phyloP scores from a whole-genome alignment of 106 monocot genomes.

The Dioscorea zingiberensis region DNA sequence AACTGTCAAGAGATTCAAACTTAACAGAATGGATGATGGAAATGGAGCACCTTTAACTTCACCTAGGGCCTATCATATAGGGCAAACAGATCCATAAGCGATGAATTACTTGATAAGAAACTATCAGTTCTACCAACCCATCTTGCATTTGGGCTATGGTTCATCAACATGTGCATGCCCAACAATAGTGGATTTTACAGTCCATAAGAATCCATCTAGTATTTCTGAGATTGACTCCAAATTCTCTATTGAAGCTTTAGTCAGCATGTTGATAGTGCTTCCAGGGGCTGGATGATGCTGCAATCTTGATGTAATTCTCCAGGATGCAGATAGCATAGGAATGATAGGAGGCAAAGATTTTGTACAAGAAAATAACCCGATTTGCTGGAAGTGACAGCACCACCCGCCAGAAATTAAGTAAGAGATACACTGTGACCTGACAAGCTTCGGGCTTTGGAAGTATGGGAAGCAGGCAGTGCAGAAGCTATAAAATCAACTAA shows the following conservation, averaged over 20 bases:
- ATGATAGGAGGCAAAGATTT: slow-evolving; percentile 97
- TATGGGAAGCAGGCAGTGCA: slow-evolving; percentile 86
- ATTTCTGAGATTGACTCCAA: slow-evolving; percentile 71
- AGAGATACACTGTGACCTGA: slow-evolving; percentile 76
- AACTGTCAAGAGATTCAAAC: slow-evolving; percentile 78
- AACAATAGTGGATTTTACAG: slow-evolving; percentile 56
- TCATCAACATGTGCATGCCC: slow-evolving; percentile 63
- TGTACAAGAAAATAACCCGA: slow-evolving; percentile 85
- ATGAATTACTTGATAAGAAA: slow-evolving; percentile 91
- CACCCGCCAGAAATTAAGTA: slow-evolving; percentile 61
- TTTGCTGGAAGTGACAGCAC: slow-evolving; percentile 69
- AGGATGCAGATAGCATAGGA: slow-evolving; percentile 86
- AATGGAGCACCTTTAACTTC: slow-evolving; percentile 96
- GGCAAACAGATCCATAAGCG: slow-evolving; percentile 87
- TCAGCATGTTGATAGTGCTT: slow-evolving; percentile 23
- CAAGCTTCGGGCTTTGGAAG: slow-evolving; percentile 85
- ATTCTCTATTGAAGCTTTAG: slow-evolving; percentile 56
- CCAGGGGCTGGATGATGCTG: slow-evolving; percentile 73
- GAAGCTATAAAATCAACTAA: slow-evolving; percentile 92
- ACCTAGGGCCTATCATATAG: slow-evolving; percentile 91
- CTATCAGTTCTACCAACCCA: slow-evolving; percentile 74
- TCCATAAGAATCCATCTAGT: slow-evolving; percentile 80
- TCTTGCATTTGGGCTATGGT: slow-evolving; percentile 75
- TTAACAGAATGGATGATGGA: slow-evolving; percentile 81
- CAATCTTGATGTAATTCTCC: slow-evolving; percentile 95